A percentile compares a stretch with the other conserved stretches of the same genome.
phyloP scores from a whole-genome alignment of 139 green algal genomes.

The Picochlorum costavermella region DNA sequence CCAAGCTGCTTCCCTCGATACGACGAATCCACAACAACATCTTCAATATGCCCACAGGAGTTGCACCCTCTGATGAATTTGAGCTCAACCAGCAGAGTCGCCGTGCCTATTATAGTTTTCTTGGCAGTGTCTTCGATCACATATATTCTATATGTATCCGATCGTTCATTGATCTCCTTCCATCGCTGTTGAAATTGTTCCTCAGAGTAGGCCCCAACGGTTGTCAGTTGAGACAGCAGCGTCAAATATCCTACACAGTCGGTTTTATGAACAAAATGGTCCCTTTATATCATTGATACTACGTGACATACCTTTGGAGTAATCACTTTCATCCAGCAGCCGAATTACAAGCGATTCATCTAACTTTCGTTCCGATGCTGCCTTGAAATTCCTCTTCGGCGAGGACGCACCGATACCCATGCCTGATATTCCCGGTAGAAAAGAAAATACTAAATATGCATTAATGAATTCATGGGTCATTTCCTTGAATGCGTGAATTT shows the following conservation, averaged over 20 bases:
- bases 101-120: constrained; percentile 59
- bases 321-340: too few species aligned
- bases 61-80: constrained; percentile 83
- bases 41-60: constrained; percentile 82
- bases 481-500: too few species aligned
- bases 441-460: too few species aligned
- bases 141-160: constrained; percentile 36
- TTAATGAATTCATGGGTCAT: too few species aligned
- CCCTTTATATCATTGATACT: neutral
- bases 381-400: too few species aligned
- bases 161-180: constrained; percentile 15
- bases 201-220: constrained; percentile 54
- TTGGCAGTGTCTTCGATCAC: constrained; percentile 45
- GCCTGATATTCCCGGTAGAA: too few species aligned
- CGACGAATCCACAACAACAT: constrained; percentile 76
- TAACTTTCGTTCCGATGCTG: too few species aligned
- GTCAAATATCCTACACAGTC: constrained; percentile 53
- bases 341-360: too few species aligned
- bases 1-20: constrained; percentile 66
- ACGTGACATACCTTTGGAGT: neutral
- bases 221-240: constrained; percentile 71
- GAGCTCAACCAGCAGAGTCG: constrained; percentile 68
- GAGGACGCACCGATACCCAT: too few species aligned
- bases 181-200: constrained; percentile 39
- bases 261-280: neutral